Evolutionary conservation across 1,284 basidiomycete species (phyloP).

Genomic region (Cryptococcus floricola): DNA sequence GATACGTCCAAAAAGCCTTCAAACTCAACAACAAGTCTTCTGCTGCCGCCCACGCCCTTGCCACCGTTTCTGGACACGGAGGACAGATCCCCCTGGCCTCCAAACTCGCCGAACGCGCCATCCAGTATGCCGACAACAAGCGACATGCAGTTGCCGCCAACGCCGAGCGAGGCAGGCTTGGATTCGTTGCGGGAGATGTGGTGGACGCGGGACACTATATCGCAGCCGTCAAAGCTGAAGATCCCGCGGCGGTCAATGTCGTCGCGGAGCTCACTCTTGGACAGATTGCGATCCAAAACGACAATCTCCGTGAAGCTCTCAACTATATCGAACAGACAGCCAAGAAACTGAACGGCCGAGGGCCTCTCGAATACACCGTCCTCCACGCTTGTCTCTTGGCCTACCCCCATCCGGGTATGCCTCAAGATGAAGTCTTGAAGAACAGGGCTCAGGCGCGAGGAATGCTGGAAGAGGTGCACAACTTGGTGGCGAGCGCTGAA

Average conservation of each 20-base stretch:
- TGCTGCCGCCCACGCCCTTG: constrained; percentile 34
- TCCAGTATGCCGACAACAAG: constrained; percentile 85
- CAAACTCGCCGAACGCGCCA: constrained; percentile 85
- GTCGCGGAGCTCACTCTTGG: constrained; percentile 77
- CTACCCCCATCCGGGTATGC: constrained; percentile 70
- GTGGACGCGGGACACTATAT: constrained; percentile 69
- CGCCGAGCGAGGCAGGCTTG: constrained; percentile 70
- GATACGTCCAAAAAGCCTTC: constrained; percentile 36
- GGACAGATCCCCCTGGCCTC: constrained; percentile 59
- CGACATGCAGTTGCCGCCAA: constrained; percentile 74
- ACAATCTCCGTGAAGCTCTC: constrained; percentile 58
- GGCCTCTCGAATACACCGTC: constrained; percentile 69
- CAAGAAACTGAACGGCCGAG: constrained; percentile 42
- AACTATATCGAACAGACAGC: constrained; percentile 77
- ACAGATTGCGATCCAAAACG: constrained; percentile 73
- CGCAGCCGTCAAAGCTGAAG: constrained; percentile 66
- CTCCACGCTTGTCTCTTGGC: constrained; percentile 82
- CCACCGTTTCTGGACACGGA: constrained; percentile 30
- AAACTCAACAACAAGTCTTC: constrained; percentile 41
- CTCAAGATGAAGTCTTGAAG: constrained; percentile 63
- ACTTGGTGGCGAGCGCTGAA: constrained; percentile 56
- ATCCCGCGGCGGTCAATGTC: constrained; percentile 59
- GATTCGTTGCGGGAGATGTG: constrained; percentile 63
- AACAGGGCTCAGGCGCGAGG: constrained; percentile 73
- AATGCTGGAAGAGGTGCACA: constrained; percentile 70